phyloP scores from a whole-genome alignment of 805 yeast species.

The Maudiozyma bulderi region DNA sequence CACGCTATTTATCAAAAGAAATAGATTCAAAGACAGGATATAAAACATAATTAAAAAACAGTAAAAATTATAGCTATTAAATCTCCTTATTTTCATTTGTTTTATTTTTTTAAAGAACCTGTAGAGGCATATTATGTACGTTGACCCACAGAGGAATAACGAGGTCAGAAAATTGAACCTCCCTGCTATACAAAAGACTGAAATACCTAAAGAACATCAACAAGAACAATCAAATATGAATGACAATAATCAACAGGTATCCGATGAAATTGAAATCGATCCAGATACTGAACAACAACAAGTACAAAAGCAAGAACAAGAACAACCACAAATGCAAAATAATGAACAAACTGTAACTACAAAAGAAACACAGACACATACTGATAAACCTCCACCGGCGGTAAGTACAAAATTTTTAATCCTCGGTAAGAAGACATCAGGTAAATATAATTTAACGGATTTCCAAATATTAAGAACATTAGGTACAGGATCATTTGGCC shows the following conservation, averaged over 20 bases:
- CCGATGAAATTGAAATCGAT: background rate
- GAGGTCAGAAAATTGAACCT: constrained; percentile 12
- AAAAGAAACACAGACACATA: background rate
- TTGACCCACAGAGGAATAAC: constrained; percentile 19
- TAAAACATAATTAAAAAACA: no score
- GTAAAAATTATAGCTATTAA: background rate
- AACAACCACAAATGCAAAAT: background rate
- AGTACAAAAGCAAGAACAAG: constrained; percentile 1
- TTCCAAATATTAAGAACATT: constrained; percentile 78
- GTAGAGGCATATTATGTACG: constrained; percentile 10
- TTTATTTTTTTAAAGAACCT: background rate
- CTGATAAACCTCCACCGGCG: background rate
- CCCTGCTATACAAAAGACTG: background rate
- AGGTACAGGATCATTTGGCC: constrained; percentile 93
- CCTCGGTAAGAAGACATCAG: constrained; percentile 30
- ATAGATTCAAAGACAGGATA: no score
- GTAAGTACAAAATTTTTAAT: background rate
- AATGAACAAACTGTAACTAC: background rate
- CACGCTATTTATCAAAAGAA: no score
- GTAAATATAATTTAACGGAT: constrained; percentile 73
- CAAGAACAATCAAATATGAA: background rate
- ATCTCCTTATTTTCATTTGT: background rate
- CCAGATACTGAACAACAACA: background rate
- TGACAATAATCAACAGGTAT: background rate
- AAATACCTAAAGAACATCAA: background rate